Base-by-base conservation (phyloP, 108 stramenopile species). In the Fragilaria crotonensis region DNA sequence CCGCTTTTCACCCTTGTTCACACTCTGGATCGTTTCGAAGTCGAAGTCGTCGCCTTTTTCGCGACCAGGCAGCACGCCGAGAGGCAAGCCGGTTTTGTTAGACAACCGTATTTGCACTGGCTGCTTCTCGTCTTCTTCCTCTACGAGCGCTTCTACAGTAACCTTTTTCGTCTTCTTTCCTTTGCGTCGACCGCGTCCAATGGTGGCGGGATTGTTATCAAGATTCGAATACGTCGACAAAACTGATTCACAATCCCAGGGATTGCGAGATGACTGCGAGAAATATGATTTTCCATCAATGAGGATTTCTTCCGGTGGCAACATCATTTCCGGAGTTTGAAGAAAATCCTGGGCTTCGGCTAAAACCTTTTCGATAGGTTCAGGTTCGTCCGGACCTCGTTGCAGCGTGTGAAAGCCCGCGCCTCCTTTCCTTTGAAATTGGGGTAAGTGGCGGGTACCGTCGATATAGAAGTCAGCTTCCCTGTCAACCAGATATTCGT, bases 241-340 rank as follows among this genome's bases (percentile, higher is more conserved):
- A 33, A 98, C 89, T 56, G 89, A 86, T 63, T 96, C 96, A 57
- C 97, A 98, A 70, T 98, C 97, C 95, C 95, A 98, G n/a, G 85
- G 93, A 59, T 93, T 94, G 26, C 76, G 60, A 36, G 75, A 68
- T 23, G 62, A 73, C 30, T 75, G 76, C 2, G 85, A 74, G 62
- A 79, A 94, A 66, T 94, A 94, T 25, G 74, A 76, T 59, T 89
- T 89, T 18, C 93, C 93, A 60, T 91, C 89, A 51, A 89, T 91
- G 17, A 89, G 69, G 27, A 95, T 67, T 27, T 91, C 87, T 66
- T 91, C 89, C 2, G 75, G 63, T 0, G 93, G 89, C 5, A 82
- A 70, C 20, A 81, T 80, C 51, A 76, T 67, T 57, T 77, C 71
- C 3, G 87, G 87, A 48, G 79, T 80, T 22, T 77, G 70, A 5